Conservation (phyloP, 208 protist species). For the Leishmania lainsoni region DNA sequence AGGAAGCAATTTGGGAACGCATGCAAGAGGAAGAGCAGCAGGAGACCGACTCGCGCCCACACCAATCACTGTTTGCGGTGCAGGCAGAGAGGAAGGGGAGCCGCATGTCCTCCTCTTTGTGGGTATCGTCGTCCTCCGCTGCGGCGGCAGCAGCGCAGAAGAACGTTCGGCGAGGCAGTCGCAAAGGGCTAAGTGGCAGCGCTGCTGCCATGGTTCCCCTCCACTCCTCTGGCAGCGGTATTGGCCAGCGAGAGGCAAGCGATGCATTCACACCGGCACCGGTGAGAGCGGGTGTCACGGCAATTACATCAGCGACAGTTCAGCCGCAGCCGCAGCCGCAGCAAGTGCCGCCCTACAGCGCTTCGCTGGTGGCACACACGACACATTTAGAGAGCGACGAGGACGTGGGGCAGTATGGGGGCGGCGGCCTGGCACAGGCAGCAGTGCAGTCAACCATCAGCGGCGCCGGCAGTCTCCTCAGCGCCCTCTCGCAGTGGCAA, state of each 20-base stretch:
- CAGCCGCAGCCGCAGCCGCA: background rate
- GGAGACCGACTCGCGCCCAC: background rate
- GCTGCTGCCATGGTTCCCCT: background rate
- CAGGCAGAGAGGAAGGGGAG: background rate
- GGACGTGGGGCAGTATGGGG: background rate
- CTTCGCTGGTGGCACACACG: background rate
- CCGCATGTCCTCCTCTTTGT: background rate
- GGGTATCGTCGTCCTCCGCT: constrained; percentile 1
- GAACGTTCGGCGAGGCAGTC: background rate
- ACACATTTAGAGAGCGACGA: background rate
- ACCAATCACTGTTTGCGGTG: background rate
- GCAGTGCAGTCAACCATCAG: constrained; percentile 3
- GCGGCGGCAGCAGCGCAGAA: background rate
- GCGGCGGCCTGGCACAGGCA: constrained; percentile 7
- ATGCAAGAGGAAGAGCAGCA: constrained; percentile 7
- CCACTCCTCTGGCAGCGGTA: background rate
- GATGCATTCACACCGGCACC: background rate
- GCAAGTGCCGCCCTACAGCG: background rate
- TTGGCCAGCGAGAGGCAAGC: background rate
- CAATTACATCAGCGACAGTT: background rate
- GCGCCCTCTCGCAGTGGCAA: constrained; percentile 45
- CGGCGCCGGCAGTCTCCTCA: constrained; percentile 31
- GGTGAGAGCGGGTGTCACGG: background rate
- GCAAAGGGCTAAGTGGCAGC: background rate
- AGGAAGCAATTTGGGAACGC: constrained; percentile 39